Evolutionary conservation across 345 rosid species (phyloP).

Genomic region (Clarkia xantiana): DNA sequence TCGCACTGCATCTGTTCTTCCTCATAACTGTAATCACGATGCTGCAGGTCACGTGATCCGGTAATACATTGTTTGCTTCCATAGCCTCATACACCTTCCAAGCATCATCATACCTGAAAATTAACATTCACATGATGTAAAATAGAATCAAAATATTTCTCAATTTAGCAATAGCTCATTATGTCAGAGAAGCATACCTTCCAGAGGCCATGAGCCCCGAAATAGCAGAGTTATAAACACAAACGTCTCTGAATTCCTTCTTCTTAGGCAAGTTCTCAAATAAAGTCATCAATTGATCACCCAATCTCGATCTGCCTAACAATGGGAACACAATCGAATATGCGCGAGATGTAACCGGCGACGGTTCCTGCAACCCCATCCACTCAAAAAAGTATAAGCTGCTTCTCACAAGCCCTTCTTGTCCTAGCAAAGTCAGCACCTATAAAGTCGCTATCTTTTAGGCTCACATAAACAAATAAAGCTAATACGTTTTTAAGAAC

Average conservation of each 20-base stretch:
- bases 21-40: constrained; percentile 67
- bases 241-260: constrained; percentile 46
- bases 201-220: constrained; percentile 48
- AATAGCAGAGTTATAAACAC: constrained; percentile 64
- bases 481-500: not conserved
- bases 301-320: constrained; percentile 52
- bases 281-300: constrained; percentile 34
- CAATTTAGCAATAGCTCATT: not conserved
- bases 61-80: constrained; percentile 42
- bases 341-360: constrained; percentile 50
- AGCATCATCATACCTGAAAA: constrained; percentile 58
- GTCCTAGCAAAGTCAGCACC: constrained; percentile 43
- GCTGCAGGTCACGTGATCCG: constrained; percentile 66
- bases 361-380: constrained; percentile 69
- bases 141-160: too few relatives aligned
- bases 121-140: not conserved
- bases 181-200: constrained; percentile 24
- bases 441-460: constrained; percentile 9
- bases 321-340: constrained; percentile 55
- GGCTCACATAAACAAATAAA: not conserved
- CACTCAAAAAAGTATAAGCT: constrained; percentile 72
- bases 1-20: constrained; percentile 46
- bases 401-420: constrained; percentile 29
- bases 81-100: constrained; percentile 49
- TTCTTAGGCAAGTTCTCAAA: constrained; percentile 47